Percentiles rank a stretch among this genome's conserved stretches.
Evolutionary conservation across 78 protist species (phyloP).

Genomic region (Chrysochromulina parva): DNA sequence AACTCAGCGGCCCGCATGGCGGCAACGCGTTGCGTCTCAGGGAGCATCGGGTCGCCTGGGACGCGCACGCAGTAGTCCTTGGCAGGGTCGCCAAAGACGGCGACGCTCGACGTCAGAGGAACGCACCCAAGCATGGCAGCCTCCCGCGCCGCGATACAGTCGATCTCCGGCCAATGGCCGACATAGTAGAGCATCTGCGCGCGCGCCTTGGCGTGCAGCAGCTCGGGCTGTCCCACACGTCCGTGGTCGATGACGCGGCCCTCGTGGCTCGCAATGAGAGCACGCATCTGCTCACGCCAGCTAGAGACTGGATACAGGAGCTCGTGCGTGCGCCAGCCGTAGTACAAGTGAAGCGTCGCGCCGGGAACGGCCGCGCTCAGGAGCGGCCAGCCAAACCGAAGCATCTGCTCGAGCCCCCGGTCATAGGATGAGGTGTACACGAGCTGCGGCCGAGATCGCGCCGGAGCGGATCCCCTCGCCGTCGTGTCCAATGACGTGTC

Average conservation of each 20-base stretch:
- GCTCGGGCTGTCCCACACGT: background rate
- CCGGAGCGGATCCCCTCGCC: background rate
- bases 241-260: background rate
- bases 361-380: background rate
- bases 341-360: background rate
- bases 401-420: constrained; percentile 13
- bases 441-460: background rate
- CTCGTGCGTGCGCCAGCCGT: background rate
- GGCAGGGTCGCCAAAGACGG: background rate
- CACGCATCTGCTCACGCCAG: background rate
- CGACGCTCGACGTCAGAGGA: background rate
- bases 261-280: background rate
- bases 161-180: background rate
- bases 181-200: background rate
- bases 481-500: background rate
- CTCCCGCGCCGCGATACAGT: constrained; percentile 1
- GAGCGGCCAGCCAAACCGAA: background rate
- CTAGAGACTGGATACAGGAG: background rate
- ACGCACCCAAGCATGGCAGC: background rate
- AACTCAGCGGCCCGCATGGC: background rate
- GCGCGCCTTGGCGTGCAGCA: background rate
- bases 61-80: background rate
- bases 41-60: background rate
- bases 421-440: background rate
- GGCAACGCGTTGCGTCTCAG: background rate